Base-by-base conservation (phyloP, 169 alveolate genomes). In the Eimeria maxima region DNA sequence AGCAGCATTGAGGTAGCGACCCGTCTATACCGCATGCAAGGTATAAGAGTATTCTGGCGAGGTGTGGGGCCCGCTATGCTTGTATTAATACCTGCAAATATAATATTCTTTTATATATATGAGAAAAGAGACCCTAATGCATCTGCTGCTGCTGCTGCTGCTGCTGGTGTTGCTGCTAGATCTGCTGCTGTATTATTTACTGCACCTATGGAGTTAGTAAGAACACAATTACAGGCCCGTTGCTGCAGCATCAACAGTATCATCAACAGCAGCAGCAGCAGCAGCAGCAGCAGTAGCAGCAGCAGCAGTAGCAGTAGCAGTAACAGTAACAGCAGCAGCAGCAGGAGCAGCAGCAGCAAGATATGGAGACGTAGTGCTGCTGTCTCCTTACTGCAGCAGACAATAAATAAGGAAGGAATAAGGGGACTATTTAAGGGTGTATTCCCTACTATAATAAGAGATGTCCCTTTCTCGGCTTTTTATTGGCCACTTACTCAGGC, bases 391-490 rank as follows among this genome's bases (percentile, higher is more conserved):
- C 38, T 83, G 50, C 91, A n/a, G 91, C 27, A 27, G 57, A 42
- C 74, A 11, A 10, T 53, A 45, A 27, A 47, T 8, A 50, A 24
- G 20, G 76, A 47, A 24, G 91, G 53, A 33, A 38, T 63, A 22
- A 81, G 89, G 10, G 95, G 95, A 10, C 38, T 86, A 22, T 65
- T 86, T 74, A 71, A 69, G 33, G 97, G 97, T 42, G 95, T 95
- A 10, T 29, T 95, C 13, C 96, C 97, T 27, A 92, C 97, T 4
- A 53, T 95, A 10, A 42, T 95, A 7, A 50, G 97, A n/a, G 97
- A 95, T 42, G 81, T 71, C 33, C 97, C 97, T 20, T 95, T 95
- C 86, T 95, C 97, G 4, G 97, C 96, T 1, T 76, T 95, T 65
- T 95, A 95, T 67, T 95, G 97, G 97, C 83, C 76, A 20, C 65